Evolutionary conservation across 495 filamentous ascomycete genomes (phyloP).

Genomic region (Aspergillus sparsus): DNA sequence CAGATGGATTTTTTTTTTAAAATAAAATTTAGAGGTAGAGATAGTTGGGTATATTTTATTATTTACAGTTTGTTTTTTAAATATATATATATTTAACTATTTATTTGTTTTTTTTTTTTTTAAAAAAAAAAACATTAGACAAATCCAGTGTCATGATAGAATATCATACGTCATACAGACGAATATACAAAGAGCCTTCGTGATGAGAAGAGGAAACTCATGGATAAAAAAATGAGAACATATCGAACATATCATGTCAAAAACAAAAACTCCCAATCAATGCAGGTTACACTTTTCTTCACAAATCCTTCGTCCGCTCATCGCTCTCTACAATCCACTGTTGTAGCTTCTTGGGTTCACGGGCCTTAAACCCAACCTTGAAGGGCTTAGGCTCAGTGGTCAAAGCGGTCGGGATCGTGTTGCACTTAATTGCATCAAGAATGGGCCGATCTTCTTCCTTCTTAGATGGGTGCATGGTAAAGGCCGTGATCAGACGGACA

Average conservation of each 20-base stretch:
- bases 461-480: slow-evolving; percentile 51
- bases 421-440: slow-evolving; percentile 62
- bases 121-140: not conserved
- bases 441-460: slow-evolving; percentile 51
- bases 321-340: slow-evolving; percentile 58
- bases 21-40: too few species aligned
- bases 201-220: not conserved
- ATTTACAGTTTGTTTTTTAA: too few species aligned
- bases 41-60: not conserved
- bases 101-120: not conserved
- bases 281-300: not conserved
- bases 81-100: not conserved
- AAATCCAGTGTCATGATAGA: not conserved
- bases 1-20: too few species aligned
- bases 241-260: too few species aligned
- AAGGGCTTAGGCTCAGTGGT: slow-evolving; percentile 74
- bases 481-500: slow-evolving; percentile 66
- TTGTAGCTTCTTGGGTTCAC: slow-evolving; percentile 46
- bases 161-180: not conserved
- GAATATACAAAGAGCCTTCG: not conserved
- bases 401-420: slow-evolving; percentile 62
- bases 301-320: slow-evolving; percentile 58
- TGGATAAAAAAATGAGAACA: not conserved
- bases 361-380: slow-evolving; percentile 55
- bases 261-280: too few species aligned